Conservation (phyloP, 441 rosid genomes). For the Manihot esculenta region DNA sequence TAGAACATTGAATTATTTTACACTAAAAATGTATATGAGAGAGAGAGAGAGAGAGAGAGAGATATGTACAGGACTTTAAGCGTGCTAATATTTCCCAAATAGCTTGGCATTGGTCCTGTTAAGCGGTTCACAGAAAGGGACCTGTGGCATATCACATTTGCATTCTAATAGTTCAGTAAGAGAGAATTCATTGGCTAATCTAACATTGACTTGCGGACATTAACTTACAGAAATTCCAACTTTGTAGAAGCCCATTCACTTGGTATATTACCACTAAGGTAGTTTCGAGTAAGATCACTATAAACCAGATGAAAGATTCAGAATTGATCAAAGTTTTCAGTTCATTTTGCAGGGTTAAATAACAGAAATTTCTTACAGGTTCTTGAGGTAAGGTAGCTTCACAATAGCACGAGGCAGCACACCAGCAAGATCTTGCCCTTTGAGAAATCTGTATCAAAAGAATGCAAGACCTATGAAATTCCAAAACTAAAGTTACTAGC, state of each 20-base stretch:
- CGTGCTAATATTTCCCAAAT: conserved; percentile 34
- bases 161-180: not conserved
- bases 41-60: not conserved
- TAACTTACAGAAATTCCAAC: conserved; percentile 39
- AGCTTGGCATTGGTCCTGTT: conserved; percentile 38
- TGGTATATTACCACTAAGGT: conserved; percentile 41
- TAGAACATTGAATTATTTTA: too few relatives aligned
- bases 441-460: conserved; percentile 27
- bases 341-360: not conserved
- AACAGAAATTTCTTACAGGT: conserved; percentile 29
- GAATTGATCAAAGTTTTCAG: not conserved
- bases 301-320: conserved; percentile 7
- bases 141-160: conserved; percentile 23
- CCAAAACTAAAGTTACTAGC: not conserved
- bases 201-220: not conserved
- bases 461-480: not conserved
- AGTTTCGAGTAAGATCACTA: conserved; percentile 37
- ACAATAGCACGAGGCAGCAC: conserved; percentile 33
- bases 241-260: conserved; percentile 39
- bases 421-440: conserved; percentile 39
- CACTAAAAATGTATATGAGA: not conserved
- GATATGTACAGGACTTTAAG: conserved; percentile 33
- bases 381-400: conserved; percentile 33
- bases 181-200: too few relatives aligned
- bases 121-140: conserved; percentile 33